Percentiles rank a stretch among this genome's conserved stretches.
Conservation (phyloP, 208 protist genomes). For the Trypanosoma congolense region DNA sequence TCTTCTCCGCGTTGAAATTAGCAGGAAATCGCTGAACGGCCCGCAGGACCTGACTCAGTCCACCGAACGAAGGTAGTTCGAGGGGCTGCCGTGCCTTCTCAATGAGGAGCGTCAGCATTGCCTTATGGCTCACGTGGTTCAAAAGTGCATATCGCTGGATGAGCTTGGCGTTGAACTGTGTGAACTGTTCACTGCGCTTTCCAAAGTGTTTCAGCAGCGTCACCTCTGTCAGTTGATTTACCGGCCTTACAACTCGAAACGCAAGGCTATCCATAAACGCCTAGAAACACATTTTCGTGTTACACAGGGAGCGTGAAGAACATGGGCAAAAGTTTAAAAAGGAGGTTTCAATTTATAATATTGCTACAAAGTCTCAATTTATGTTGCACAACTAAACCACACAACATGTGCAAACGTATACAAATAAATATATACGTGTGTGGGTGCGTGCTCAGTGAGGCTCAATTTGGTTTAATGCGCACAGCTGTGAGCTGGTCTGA, state of each 20-base stretch:
- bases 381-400: too few relatives aligned
- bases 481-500: too few relatives aligned
- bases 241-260: slow-evolving; percentile 43
- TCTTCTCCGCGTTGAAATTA: slow-evolving; percentile 17
- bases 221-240: slow-evolving; percentile 35
- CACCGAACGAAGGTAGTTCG: slow-evolving; percentile 4
- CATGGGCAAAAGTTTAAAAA: too few relatives aligned
- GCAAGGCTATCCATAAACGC: slow-evolving; percentile 47
- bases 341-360: neutral
- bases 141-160: slow-evolving; percentile 36
- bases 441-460: too few relatives aligned
- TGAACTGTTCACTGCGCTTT: slow-evolving; percentile 14
- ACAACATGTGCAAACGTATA: too few relatives aligned
- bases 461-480: too few relatives aligned
- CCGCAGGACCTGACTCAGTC: slow-evolving; percentile 20
- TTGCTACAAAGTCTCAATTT: too few relatives aligned
- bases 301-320: too few relatives aligned
- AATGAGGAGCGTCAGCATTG: slow-evolving; percentile 30
- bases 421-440: too few relatives aligned
- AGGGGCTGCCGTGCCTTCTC: slow-evolving; percentile 6
- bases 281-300: too few relatives aligned
- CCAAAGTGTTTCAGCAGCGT: slow-evolving; percentile 21
- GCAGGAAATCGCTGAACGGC: slow-evolving; percentile 42
- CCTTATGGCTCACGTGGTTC: slow-evolving; percentile 51
- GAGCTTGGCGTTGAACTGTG: slow-evolving; percentile 27